phyloP scores from a whole-genome alignment of 352 stramenopile genomes.

The Phytophthora kernoviae region DNA sequence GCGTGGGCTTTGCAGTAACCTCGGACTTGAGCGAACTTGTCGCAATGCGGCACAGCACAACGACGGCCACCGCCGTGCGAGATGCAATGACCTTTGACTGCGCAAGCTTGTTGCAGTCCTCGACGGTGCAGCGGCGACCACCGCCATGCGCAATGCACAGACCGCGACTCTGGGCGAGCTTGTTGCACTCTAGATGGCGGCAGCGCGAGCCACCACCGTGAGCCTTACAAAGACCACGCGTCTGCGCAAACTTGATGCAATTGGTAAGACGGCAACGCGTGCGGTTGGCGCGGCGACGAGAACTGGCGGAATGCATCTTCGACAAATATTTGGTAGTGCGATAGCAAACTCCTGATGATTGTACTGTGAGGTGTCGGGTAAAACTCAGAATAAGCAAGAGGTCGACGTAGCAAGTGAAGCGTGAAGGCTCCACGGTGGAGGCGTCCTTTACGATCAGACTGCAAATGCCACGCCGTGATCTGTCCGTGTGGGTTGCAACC shows the following conservation, averaged over 20 bases:
- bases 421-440: neutral
- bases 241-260: slow-evolving; percentile 85
- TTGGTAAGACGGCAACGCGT: slow-evolving; percentile 64
- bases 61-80: slow-evolving; percentile 74
- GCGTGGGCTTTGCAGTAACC: slow-evolving; percentile 82
- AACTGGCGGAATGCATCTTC: slow-evolving; percentile 32
- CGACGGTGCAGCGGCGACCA: slow-evolving; percentile 67
- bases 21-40: slow-evolving; percentile 86
- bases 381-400: slow-evolving; percentile 25
- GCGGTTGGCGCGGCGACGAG: slow-evolving; percentile 59
- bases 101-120: slow-evolving; percentile 71
- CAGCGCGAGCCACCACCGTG: slow-evolving; percentile 83
- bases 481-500: slow-evolving; percentile 28
- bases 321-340: slow-evolving; percentile 3
- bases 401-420: neutral
- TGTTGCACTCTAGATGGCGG: slow-evolving; percentile 71
- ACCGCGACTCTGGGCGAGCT: slow-evolving; percentile 74
- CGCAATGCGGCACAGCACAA: slow-evolving; percentile 66
- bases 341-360: neutral
- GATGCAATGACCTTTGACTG: slow-evolving; percentile 80
- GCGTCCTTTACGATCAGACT: slow-evolving; percentile 25
- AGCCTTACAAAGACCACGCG: slow-evolving; percentile 77
- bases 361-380: slow-evolving; percentile 16
- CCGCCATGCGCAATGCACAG: slow-evolving; percentile 79
- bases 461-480: slow-evolving; percentile 14